Conservation (phyloP, 371 early-diverging fungal species). For the Syncephalastrum monosporum region DNA sequence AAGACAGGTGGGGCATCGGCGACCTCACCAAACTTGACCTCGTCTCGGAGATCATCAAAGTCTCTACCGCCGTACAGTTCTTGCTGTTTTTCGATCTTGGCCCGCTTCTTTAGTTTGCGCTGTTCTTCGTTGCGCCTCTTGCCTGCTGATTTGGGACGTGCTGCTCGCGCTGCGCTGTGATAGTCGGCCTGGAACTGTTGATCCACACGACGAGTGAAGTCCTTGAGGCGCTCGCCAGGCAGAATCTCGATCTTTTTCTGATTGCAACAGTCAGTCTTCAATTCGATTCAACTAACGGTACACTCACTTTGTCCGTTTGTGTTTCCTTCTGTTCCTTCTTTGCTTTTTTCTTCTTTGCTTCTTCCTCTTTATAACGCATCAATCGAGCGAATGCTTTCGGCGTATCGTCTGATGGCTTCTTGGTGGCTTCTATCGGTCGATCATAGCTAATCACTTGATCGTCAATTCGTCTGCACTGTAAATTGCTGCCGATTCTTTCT, state of each 20-base stretch:
- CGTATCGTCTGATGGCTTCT: constrained; percentile 23
- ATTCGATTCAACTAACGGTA: background rate
- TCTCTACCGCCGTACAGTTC: constrained; percentile 45
- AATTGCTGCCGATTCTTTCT: constrained; percentile 26
- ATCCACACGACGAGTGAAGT: constrained; percentile 43
- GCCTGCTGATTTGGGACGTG: constrained; percentile 34
- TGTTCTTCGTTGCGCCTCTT: constrained; percentile 39
- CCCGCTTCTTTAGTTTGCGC: constrained; percentile 41
- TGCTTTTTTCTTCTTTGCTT: constrained; percentile 31
- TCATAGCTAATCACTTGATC: constrained; percentile 6
- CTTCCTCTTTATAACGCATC: constrained; percentile 35
- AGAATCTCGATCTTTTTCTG: constrained; percentile 20
- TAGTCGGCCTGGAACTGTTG: constrained; percentile 28
- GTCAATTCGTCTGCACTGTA: background rate
- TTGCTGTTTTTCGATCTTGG: constrained; percentile 33
- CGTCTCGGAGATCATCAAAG: constrained; percentile 53
- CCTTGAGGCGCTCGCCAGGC: constrained; percentile 46
- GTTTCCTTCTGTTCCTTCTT: constrained; percentile 30
- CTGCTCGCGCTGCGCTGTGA: constrained; percentile 24
- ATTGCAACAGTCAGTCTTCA: constrained; percentile 2
- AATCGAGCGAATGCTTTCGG: constrained; percentile 44
- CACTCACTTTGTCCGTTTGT: constrained; percentile 11
- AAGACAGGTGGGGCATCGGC: constrained; percentile 56
- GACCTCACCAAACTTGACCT: constrained; percentile 59
- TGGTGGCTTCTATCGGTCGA: constrained; percentile 16